Conservation (phyloP, 2,329 filamentous ascomycete genomes). For the Colletotrichum tanaceti region DNA sequence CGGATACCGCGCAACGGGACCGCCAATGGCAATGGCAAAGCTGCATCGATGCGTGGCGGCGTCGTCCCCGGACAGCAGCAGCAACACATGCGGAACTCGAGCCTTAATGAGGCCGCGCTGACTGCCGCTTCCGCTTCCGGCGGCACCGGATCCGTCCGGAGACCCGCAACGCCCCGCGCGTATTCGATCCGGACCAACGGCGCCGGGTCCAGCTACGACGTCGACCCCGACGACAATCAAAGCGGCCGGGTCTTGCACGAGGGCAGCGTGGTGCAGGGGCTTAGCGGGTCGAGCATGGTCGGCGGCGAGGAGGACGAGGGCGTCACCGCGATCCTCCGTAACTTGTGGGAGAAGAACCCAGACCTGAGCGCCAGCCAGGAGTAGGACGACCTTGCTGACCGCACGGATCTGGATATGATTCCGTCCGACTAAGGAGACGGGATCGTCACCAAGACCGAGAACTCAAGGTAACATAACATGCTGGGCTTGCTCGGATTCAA, state of each 20-base stretch:
- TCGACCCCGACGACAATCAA: constrained; percentile 53
- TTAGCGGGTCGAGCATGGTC: constrained; percentile 63
- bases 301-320: constrained; percentile 64
- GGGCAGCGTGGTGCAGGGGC: constrained; percentile 44
- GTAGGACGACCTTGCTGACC: constrained; percentile 44
- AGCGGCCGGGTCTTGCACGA: constrained; percentile 50
- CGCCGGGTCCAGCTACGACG: constrained; percentile 58
- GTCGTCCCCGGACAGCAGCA: constrained; percentile 43
- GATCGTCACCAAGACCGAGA: neutral
- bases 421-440: neutral
- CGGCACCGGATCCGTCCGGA: constrained; percentile 43
- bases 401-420: constrained; percentile 8
- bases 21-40: constrained; percentile 53
- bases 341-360: constrained; percentile 71
- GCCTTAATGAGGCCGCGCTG: constrained; percentile 44
- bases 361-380: constrained; percentile 68
- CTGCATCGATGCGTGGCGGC: constrained; percentile 41
- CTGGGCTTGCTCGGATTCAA: neutral
- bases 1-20: constrained; percentile 59
- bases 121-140: constrained; percentile 15
- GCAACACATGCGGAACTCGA: constrained; percentile 54
- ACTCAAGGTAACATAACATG: neutral
- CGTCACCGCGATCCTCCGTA: constrained; percentile 63
- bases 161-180: constrained; percentile 48
- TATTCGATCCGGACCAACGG: constrained; percentile 54